Conservation (phyloP, 2,329 filamentous ascomycete genomes). For the Arthroderma sp. region DNA sequence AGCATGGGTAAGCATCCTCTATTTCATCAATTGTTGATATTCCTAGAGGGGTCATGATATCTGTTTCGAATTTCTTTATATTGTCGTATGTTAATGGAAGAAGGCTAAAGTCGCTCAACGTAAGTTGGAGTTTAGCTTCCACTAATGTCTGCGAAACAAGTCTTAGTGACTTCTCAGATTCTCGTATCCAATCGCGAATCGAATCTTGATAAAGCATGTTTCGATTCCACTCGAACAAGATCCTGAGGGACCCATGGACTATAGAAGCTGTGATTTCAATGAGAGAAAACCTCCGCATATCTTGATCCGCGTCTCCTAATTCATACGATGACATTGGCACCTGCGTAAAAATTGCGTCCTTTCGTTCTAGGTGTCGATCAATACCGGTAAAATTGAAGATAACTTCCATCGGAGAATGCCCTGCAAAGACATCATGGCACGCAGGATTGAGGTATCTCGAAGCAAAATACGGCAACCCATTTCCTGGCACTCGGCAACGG, state of each 20-base stretch:
- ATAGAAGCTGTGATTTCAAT: slow-evolving; percentile 42
- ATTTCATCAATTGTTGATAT: slow-evolving; percentile 17
- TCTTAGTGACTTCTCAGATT: slow-evolving; percentile 23
- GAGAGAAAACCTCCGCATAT: slow-evolving; percentile 35
- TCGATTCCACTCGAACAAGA: slow-evolving; percentile 40
- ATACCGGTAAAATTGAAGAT: slow-evolving; percentile 29
- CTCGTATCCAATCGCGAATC: slow-evolving; percentile 32
- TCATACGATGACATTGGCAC: slow-evolving; percentile 33
- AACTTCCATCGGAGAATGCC: slow-evolving; percentile 31
- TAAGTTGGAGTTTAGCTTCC: slow-evolving; percentile 18
- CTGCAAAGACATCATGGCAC: slow-evolving; percentile 19
- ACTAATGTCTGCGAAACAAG: slow-evolving; percentile 15
- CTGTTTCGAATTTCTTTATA: slow-evolving; percentile 23
- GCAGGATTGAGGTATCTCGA: slow-evolving; percentile 19
- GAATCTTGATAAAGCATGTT: slow-evolving; percentile 34
- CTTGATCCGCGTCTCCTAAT: slow-evolving; percentile 32
- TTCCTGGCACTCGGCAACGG: slow-evolving; percentile 24
- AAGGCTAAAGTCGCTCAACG: slow-evolving; percentile 32
- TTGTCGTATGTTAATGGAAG: slow-evolving; percentile 30
- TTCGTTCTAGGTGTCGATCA: slow-evolving; percentile 32
- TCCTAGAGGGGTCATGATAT: slow-evolving; percentile 24
- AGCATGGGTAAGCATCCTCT: slow-evolving; percentile 22
- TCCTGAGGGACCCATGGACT: slow-evolving; percentile 33
- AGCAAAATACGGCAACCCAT: slow-evolving; percentile 28
- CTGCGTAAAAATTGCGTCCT: slow-evolving; percentile 31